Percentiles rank a stretch among this genome's conserved stretches.
These are phyloP conservation scores for Globisporangium cylindrosporum DNA, from an alignment of 352 stramenopile genomes.

Conservation along the genomic window DNA sequence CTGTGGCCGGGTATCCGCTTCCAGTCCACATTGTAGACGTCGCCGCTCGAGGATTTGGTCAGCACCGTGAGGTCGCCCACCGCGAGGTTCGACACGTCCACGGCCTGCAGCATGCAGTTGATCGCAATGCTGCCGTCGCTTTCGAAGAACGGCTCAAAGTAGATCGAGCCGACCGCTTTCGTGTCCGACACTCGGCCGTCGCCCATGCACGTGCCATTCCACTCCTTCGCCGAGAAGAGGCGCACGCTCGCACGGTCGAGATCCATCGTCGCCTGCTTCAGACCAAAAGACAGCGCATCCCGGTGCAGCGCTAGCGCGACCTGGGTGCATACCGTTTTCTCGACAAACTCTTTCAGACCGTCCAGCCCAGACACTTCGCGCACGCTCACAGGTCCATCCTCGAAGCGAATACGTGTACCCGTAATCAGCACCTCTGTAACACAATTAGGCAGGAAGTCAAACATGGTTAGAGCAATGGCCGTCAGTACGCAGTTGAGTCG, in stretches of 20 bases:
- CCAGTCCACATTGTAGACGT: constrained; percentile 72
- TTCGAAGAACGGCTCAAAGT: constrained; percentile 73
- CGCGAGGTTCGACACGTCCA: constrained; percentile 42
- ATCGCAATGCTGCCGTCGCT: constrained; percentile 51
- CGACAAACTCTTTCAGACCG: constrained; percentile 64
- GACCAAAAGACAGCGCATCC: constrained; percentile 65
- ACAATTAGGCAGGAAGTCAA: not conserved
- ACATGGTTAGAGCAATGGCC: not conserved
- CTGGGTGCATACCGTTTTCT: constrained; percentile 75
- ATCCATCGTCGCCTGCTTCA: constrained; percentile 79
- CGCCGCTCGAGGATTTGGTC: constrained; percentile 39
- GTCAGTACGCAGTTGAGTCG: not conserved
- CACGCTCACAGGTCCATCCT: constrained; percentile 53
- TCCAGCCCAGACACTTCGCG: constrained; percentile 61
- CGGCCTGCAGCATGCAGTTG: constrained; percentile 69
- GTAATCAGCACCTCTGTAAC: constrained; percentile 70
- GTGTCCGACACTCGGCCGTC: constrained; percentile 81
- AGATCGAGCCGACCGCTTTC: constrained; percentile 59
- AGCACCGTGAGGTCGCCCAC: constrained; percentile 25
- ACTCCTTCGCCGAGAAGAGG: constrained; percentile 71
- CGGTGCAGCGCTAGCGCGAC: constrained; percentile 63
- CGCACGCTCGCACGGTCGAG: constrained; percentile 73
- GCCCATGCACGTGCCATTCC: constrained; percentile 82
- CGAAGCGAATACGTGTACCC: constrained; percentile 72
- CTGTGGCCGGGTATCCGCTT: constrained; percentile 72